These are phyloP conservation scores for Trichoderma cornu-damae DNA, from an alignment of 2,329 filamentous ascomycete species.

Conservation along the genomic window DNA sequence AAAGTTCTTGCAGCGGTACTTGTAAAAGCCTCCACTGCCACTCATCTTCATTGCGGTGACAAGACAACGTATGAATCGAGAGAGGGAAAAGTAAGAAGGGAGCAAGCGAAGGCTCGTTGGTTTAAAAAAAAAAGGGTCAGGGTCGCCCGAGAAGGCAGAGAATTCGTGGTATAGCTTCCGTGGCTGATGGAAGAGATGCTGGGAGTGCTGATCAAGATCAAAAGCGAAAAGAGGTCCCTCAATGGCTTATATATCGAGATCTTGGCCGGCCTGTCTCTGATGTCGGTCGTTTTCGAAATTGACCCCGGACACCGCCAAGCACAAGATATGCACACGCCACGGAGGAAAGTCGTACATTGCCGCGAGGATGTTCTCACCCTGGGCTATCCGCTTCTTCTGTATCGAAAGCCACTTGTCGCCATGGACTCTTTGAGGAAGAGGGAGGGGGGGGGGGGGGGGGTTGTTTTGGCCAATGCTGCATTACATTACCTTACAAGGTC, in stretches of 20 bases:
- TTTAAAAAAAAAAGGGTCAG: not conserved
- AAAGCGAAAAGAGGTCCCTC: not conserved
- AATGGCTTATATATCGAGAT: slow-evolving; percentile 12
- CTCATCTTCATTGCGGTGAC: slow-evolving; percentile 25
- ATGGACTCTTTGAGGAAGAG: too few relatives aligned
- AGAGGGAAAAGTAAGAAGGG: not conserved
- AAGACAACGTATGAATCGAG: not conserved
- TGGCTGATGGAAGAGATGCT: not conserved
- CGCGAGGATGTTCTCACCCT: slow-evolving; percentile 3
- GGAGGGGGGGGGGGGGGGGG: too few relatives aligned
- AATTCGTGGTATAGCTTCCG: not conserved
- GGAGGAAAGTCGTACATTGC: not conserved
- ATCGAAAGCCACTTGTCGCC: not conserved
- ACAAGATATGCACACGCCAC: not conserved
- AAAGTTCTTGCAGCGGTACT: slow-evolving; percentile 53
- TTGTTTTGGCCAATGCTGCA: slow-evolving; percentile 4
- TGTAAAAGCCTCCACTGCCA: slow-evolving; percentile 44
- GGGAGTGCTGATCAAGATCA: slow-evolving; percentile 1
- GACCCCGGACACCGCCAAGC: not conserved
- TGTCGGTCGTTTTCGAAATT: not conserved
- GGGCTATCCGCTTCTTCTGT: slow-evolving; percentile 1
- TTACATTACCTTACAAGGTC: not conserved
- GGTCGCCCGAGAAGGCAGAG: not conserved
- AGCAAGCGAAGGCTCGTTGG: not conserved
- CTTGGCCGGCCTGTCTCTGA: not conserved